A percentile compares a stretch with the other conserved stretches of the same genome.
These are phyloP conservation scores for Penicillium sp. DNA, from an alignment of 2,329 filamentous ascomycete species.

Conservation along the genomic window DNA sequence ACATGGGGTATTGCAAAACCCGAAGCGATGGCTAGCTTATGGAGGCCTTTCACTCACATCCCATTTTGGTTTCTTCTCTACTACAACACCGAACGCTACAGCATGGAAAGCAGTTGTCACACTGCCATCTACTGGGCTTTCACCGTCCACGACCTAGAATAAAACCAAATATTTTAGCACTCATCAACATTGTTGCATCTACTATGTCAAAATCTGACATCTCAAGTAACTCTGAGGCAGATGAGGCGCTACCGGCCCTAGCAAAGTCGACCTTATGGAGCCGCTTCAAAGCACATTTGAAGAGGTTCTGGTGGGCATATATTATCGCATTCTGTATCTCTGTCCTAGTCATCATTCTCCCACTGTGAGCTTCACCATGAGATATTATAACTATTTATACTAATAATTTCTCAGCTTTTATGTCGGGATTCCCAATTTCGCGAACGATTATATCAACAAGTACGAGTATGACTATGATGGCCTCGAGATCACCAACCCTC, in stretches of 20 bases:
- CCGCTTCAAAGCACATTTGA: conserved; percentile 25
- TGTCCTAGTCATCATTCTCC: conserved; percentile 24
- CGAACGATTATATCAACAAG: conserved; percentile 26
- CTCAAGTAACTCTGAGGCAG: conserved; percentile 11
- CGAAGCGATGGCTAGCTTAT: not conserved
- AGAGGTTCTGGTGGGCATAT: conserved; percentile 29
- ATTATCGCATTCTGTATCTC: conserved; percentile 18
- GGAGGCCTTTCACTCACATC: not conserved
- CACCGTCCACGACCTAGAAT: not conserved
- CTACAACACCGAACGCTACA: not conserved
- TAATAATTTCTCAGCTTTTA: conserved; percentile 19
- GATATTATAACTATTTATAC: not conserved
- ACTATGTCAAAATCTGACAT: conserved; percentile 22
- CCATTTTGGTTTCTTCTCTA: not conserved
- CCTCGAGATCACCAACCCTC: conserved; percentile 25
- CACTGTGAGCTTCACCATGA: conserved; percentile 15
- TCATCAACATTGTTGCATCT: not conserved
- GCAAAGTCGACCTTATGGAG: conserved; percentile 18
- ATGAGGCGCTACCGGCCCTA: not conserved
- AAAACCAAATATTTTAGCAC: not conserved
- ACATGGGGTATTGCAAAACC: not conserved
- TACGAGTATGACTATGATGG: conserved; percentile 22
- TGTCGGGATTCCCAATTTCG: conserved; percentile 25
- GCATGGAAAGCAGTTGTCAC: not conserved
- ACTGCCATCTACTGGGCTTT: not conserved